These are phyloP conservation scores for Arthroderma sp. DNA, from an alignment of 2,329 filamentous ascomycete genomes.

Conservation along the genomic window DNA sequence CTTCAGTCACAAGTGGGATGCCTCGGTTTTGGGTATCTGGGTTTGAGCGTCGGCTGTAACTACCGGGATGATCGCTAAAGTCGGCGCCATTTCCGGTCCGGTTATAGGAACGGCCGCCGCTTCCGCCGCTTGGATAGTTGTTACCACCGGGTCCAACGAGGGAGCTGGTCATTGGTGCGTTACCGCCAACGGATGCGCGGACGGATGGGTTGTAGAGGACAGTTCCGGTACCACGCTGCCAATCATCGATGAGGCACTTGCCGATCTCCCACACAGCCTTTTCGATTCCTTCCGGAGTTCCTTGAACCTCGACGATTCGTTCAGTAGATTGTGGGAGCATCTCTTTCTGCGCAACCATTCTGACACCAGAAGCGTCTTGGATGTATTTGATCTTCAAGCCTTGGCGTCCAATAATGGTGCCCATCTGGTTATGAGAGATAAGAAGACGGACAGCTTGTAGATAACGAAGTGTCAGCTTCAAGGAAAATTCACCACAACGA, in stretches of 20 bases:
- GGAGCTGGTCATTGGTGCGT: slow-evolving; percentile 41
- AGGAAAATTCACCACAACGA: slow-evolving; percentile 1
- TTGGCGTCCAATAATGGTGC: slow-evolving; percentile 92
- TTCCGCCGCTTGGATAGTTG: slow-evolving; percentile 37
- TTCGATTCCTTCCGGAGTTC: slow-evolving; percentile 87
- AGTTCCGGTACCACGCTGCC: slow-evolving; percentile 91
- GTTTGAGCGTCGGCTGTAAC: slow-evolving; percentile 68
- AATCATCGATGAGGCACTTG: slow-evolving; percentile 95
- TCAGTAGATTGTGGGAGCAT: slow-evolving; percentile 99
- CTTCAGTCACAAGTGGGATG: slow-evolving; percentile 81
- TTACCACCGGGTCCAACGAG: slow-evolving; percentile 27
- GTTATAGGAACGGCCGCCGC: slow-evolving; percentile 60
- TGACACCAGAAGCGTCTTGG: slow-evolving; percentile 88
- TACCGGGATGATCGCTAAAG: slow-evolving; percentile 70
- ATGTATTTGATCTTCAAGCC: slow-evolving; percentile 99
- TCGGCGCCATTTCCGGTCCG: slow-evolving; percentile 93
- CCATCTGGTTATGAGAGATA: slow-evolving; percentile 99
- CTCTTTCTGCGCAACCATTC: slow-evolving; percentile 99
- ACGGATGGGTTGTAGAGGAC: slow-evolving; percentile 96
- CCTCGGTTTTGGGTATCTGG: slow-evolving; percentile 68
- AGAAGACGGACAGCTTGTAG: slow-evolving; percentile 78
- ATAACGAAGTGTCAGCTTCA: slow-evolving; percentile 10
- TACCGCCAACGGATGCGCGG: slow-evolving; percentile 57
- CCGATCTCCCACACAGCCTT: slow-evolving; percentile 97
- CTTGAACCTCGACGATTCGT: slow-evolving; percentile 92